A percentile compares a stretch with the other conserved stretches of the same genome.
phyloP scores from a whole-genome alignment of 192 early-diverging fungal genomes.

The Polychytrium aggregatum region DNA sequence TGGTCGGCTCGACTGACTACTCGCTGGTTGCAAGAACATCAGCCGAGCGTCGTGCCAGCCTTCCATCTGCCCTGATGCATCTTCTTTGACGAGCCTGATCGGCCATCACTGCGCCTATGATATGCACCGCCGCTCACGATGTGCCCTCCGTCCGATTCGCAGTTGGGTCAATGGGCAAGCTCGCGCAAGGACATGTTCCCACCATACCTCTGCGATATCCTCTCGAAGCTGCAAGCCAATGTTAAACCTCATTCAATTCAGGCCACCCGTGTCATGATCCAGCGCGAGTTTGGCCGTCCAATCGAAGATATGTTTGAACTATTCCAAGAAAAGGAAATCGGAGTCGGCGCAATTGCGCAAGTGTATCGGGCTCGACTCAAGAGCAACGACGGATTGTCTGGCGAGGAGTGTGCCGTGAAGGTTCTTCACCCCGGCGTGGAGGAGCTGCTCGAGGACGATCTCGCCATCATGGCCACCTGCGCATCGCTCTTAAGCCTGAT shows the following conservation, averaged over 20 bases:
- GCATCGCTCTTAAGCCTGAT: slow-evolving; percentile 54
- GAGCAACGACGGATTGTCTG: slow-evolving; percentile 4
- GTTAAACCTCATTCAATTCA: slow-evolving; percentile 65
- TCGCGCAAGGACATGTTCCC: slow-evolving; percentile 84
- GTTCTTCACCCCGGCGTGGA: slow-evolving; percentile 78
- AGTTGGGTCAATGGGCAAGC: slow-evolving; percentile 88
- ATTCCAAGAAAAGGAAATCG: slow-evolving; percentile 67
- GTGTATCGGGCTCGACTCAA: slow-evolving; percentile 34
- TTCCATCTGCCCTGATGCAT: no score
- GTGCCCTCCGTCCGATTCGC: no score
- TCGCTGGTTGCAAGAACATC: no score
- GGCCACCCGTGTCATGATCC: slow-evolving; percentile 53
- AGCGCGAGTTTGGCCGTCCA: slow-evolving; percentile 45
- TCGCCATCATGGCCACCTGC: slow-evolving; percentile 67
- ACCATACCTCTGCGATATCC: slow-evolving; percentile 54
- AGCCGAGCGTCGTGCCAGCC: no score
- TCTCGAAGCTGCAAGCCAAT: slow-evolving; percentile 71
- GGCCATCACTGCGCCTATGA: no score
- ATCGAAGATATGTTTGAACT: slow-evolving; percentile 68
- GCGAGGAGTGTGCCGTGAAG: slow-evolving; percentile 58
- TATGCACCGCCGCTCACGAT: no score
- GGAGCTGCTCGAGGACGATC: slow-evolving; percentile 58
- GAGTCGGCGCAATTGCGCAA: slow-evolving; percentile 93
- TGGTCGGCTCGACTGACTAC: no score
- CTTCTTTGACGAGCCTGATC: no score